These are phyloP conservation scores for Rhytidiadelphus loreus DNA, from an alignment of 225 moss, liverwort and hornwort species.

Conservation along the genomic window DNA sequence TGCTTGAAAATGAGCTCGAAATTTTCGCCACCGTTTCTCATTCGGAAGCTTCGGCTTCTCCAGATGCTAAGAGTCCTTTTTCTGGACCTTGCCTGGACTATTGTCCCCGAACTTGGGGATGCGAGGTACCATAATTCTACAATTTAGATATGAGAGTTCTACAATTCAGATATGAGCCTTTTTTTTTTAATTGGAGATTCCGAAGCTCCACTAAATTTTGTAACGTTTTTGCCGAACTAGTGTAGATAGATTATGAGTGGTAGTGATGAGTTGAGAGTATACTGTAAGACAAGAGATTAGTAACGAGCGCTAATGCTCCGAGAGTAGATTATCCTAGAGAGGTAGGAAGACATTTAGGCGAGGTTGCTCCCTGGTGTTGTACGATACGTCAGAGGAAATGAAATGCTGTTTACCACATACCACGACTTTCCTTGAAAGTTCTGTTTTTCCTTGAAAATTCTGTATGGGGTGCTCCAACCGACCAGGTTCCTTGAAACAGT, in stretches of 20 bases:
- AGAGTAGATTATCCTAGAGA: background rate
- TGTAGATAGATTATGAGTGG: background rate
- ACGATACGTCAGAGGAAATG: constrained; percentile 4
- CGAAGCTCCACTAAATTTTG: constrained; percentile 7
- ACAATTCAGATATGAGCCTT: background rate
- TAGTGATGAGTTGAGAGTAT: background rate
- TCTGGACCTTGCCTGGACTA: background rate
- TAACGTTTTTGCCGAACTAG: background rate
- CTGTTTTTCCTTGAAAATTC: background rate
- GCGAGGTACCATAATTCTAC: constrained; percentile 10
- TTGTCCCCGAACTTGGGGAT: constrained; percentile 8
- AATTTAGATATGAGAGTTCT: background rate
- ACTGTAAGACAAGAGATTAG: background rate
- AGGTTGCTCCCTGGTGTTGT: constrained; percentile 15
- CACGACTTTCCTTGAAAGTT: background rate
- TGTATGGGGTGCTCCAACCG: background rate
- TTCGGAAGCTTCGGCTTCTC: background rate
- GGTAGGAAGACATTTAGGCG: background rate
- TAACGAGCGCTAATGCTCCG: background rate
- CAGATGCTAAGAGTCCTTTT: background rate
- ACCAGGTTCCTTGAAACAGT: background rate
- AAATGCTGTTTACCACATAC: background rate
- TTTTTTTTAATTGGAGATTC: background rate
- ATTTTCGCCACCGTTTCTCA: background rate
- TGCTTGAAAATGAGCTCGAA: background rate